phyloP scores from a whole-genome alignment of 441 rosid species.

The Flueggea neowawraea region DNA sequence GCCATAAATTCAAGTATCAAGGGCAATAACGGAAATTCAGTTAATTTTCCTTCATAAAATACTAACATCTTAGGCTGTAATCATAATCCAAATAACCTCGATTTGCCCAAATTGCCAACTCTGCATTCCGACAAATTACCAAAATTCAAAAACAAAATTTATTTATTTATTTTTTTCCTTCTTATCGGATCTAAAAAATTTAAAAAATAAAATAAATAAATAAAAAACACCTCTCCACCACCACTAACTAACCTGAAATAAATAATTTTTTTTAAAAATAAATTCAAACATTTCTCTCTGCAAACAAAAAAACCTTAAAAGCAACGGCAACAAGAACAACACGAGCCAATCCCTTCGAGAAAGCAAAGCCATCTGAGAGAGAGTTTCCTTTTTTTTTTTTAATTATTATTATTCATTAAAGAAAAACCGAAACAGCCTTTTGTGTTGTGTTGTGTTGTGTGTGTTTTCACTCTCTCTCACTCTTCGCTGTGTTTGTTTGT shows the following conservation, averaged over 20 bases:
- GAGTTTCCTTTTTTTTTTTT: too few relatives aligned
- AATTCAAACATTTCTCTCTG: too few relatives aligned
- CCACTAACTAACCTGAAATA: too few relatives aligned
- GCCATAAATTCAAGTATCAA: too few relatives aligned
- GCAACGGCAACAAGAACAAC: constrained; percentile 14
- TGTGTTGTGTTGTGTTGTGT: too few relatives aligned
- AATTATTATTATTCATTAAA: too few relatives aligned
- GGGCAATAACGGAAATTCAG: too few relatives aligned
- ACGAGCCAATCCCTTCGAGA: background rate
- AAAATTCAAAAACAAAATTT: background rate
- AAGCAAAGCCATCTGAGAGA: background rate
- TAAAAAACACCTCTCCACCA: too few relatives aligned
- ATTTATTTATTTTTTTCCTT: background rate
- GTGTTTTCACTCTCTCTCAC: too few relatives aligned
- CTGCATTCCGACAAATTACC: background rate
- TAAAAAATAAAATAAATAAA: background rate
- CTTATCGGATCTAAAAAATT: constrained; percentile 23
- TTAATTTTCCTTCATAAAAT: too few relatives aligned
- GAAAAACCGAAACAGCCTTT: too few relatives aligned
- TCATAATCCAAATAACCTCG: background rate
- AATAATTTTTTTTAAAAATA: background rate
- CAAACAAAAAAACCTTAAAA: constrained; percentile 12
- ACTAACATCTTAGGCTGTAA: background rate
- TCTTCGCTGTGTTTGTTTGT: too few relatives aligned
- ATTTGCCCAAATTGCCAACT: background rate